Conservation (phyloP, 2,329 filamentous ascomycete species). For the Eurotiales sp. region DNA sequence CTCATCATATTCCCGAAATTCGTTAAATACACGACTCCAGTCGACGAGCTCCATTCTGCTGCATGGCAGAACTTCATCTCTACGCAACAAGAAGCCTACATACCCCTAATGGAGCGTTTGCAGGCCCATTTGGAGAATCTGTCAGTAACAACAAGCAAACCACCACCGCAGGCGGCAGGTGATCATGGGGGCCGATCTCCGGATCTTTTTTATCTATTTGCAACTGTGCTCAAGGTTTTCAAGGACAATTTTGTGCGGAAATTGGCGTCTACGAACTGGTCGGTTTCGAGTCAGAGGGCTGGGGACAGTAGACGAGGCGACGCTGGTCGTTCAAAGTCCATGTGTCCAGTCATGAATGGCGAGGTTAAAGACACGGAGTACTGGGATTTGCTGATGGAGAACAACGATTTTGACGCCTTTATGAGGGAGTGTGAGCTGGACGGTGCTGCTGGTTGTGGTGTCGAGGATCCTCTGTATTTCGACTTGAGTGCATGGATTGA, state of each 20-base stretch:
- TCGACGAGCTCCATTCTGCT: neutral
- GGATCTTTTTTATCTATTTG: conserved; percentile 11
- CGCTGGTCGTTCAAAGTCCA: neutral
- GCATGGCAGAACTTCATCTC: neutral
- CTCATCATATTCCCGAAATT: conserved; percentile 8
- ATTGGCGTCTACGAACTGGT: too few relatives aligned
- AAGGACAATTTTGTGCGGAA: conserved; percentile 6
- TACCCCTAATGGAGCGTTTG: neutral
- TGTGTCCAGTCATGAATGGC: conserved; percentile 11
- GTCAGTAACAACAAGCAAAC: neutral
- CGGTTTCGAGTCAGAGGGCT: too few relatives aligned
- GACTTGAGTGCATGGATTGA: conserved; percentile 11
- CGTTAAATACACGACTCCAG: neutral
- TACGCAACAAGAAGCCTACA: neutral
- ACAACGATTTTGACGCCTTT: too few relatives aligned
- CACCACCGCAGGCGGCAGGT: too few relatives aligned
- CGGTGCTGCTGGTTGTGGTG: neutral
- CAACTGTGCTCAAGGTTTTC: conserved; percentile 5
- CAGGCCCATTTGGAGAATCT: neutral
- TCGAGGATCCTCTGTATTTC: conserved; percentile 5
- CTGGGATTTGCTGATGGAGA: conserved; percentile 10
- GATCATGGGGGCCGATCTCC: too few relatives aligned
- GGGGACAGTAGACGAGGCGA: too few relatives aligned
- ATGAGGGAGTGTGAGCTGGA: neutral
- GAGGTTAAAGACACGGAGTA: conserved; percentile 10